Conservation (phyloP, 306 rosid genomes). For the Lathyrus aphaca region DNA sequence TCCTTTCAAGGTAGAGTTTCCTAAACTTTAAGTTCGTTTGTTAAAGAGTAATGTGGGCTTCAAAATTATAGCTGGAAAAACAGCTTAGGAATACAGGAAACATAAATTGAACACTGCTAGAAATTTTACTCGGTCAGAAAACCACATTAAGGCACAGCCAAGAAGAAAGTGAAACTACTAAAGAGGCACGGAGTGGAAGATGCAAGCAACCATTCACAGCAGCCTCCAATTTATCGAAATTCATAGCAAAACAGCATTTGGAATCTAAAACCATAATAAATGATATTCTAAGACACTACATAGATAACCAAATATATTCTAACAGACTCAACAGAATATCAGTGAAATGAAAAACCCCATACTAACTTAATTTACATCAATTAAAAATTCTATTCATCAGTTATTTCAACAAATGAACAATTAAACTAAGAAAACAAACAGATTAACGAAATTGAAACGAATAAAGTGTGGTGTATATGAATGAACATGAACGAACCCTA, state of each 20-base stretch:
- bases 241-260: background rate
- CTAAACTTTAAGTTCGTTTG: constrained; percentile 6
- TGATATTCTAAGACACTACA: constrained; percentile 8
- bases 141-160: background rate
- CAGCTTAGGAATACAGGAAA: constrained; percentile 1
- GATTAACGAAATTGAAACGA: background rate
- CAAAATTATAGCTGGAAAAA: background rate
- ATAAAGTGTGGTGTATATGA: background rate
- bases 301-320: constrained; percentile 5
- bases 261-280: constrained; percentile 5
- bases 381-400: background rate
- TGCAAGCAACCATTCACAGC: constrained; percentile 13
- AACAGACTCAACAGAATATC: constrained; percentile 2
- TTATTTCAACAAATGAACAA: background rate
- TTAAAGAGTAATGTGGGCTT: background rate
- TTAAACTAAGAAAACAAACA: background rate
- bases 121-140: background rate
- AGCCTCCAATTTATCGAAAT: background rate
- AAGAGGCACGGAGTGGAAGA: background rate
- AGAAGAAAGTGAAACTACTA: constrained; percentile 1
- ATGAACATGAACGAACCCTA: constrained; percentile 29
- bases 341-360: constrained; percentile 3
- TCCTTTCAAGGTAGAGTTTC: background rate
- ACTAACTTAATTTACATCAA: background rate
- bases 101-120: background rate